Percentiles rank a stretch among this genome's conserved stretches.
phyloP scores from a whole-genome alignment of 2,329 filamentous ascomycete genomes.

The Fusarium sp. region DNA sequence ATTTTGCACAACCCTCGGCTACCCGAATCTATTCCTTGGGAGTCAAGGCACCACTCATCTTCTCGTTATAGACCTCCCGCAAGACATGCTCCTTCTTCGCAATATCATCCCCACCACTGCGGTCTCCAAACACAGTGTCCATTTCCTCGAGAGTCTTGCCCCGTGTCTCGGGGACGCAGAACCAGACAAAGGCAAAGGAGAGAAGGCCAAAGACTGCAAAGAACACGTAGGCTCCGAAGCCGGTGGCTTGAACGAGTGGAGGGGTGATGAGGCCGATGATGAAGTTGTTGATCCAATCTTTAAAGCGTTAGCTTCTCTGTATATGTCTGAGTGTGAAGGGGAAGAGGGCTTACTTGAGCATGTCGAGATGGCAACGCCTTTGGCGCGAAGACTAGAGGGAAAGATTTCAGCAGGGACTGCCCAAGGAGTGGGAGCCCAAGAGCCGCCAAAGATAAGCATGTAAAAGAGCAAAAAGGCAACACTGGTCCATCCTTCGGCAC shows the following conservation, averaged over 20 bases:
- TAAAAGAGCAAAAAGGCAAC: conserved; percentile 59
- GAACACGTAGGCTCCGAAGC: background rate
- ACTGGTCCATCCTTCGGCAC: conserved; percentile 43
- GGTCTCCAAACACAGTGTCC: background rate
- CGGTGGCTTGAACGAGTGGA: background rate
- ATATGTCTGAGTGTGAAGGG: too few species aligned
- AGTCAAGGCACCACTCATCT: background rate
- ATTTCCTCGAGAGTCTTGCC: background rate
- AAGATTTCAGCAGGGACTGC: background rate
- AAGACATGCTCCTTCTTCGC: background rate
- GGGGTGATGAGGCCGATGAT: background rate
- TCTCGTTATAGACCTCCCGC: background rate
- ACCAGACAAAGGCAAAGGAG: background rate
- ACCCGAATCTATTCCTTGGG: background rate
- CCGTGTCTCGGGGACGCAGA: background rate
- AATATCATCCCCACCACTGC: background rate
- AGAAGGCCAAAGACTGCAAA: background rate
- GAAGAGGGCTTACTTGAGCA: background rate
- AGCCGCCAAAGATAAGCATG: conserved; percentile 69
- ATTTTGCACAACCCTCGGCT: background rate
- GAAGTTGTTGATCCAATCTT: conserved; percentile 6
- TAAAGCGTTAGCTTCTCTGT: background rate
- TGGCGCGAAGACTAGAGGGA: background rate
- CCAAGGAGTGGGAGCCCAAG: conserved; percentile 63
- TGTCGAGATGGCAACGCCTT: conserved; percentile 1